Percentiles rank a stretch among this genome's conserved stretches.
phyloP scores from a whole-genome alignment of 2,329 filamentous ascomycete species.

The Teratosphaeria pseudoeucalypti region DNA sequence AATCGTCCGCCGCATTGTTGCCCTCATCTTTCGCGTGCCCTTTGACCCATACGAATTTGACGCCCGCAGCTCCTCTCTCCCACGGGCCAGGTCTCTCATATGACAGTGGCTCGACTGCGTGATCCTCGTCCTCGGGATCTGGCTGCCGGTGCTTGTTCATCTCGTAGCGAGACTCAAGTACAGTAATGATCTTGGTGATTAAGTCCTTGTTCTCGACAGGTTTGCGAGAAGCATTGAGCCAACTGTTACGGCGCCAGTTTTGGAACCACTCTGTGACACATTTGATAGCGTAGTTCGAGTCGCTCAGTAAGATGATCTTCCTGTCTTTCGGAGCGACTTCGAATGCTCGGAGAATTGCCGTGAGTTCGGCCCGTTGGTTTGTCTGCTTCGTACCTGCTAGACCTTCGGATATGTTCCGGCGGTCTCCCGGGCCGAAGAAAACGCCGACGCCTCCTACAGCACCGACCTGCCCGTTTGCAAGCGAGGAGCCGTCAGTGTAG shows the following conservation, averaged over 20 bases:
- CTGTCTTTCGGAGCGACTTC: constrained; percentile 60
- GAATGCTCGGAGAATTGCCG: constrained; percentile 73
- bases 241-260: constrained; percentile 64
- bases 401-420: constrained; percentile 60
- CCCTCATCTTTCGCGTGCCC: constrained; percentile 65
- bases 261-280: constrained; percentile 77
- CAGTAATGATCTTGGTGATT: constrained; percentile 58
- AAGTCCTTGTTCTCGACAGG: constrained; percentile 81
- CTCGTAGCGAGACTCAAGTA: constrained; percentile 51
- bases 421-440: constrained; percentile 49
- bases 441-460: constrained; percentile 54
- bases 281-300: constrained; percentile 83
- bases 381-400: constrained; percentile 68
- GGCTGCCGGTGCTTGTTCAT: constrained; percentile 25
- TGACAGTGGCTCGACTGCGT: constrained; percentile 1
- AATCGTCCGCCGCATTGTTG: constrained; percentile 67
- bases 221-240: constrained; percentile 62
- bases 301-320: constrained; percentile 68
- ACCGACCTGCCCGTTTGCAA: constrained; percentile 46
- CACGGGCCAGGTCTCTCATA: constrained; percentile 12
- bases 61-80: constrained; percentile 24
- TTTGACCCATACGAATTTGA: constrained; percentile 76
- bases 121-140: constrained; percentile 14
- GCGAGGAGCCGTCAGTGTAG: constrained; percentile 53
- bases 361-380: constrained; percentile 92